Percentiles rank a stretch among this genome's conserved stretches.
Evolutionary conservation across 257 asterid species (phyloP).

Genomic region (Fraxinus pennsylvanica): DNA sequence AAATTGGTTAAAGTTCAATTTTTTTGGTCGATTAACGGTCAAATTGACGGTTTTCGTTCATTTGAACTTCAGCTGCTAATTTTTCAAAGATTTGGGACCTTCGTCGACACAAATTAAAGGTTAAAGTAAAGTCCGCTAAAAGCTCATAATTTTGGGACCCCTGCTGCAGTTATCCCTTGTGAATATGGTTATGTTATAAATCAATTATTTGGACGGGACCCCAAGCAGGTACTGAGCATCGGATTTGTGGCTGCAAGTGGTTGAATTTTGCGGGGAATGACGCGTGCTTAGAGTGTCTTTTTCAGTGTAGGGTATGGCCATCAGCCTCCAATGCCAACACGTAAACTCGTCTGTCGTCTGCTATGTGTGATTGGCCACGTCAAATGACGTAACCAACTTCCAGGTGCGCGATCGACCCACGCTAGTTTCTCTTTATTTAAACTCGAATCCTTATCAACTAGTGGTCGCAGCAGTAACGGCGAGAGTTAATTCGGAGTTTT

Average conservation of each 20-base stretch:
- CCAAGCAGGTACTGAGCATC: background rate
- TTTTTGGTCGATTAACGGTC: no score
- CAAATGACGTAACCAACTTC: background rate
- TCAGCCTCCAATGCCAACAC: constrained; percentile 7
- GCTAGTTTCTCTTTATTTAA: constrained; percentile 2
- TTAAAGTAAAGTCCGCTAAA: no score
- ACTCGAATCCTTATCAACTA: background rate
- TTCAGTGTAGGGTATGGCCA: background rate
- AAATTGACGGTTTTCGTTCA: no score
- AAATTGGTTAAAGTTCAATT: no score
- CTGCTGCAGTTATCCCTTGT: no score
- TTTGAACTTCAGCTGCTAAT: no score
- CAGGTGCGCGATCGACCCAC: background rate
- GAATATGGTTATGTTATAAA: no score
- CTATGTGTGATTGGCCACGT: constrained; percentile 8
- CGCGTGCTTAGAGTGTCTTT: background rate
- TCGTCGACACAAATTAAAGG: no score
- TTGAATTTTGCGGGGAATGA: background rate
- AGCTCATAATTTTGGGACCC: no score
- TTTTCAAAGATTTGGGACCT: no score
- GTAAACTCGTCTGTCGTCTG: background rate
- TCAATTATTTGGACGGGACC: background rate
- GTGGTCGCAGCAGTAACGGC: background rate
- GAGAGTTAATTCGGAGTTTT: background rate
- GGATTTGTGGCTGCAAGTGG: background rate